A percentile compares a stretch with the other conserved stretches of the same genome.
These are phyloP conservation scores for Boletus eberwhitei DNA, from an alignment of 768 basidiomycete genomes.

Conservation along the genomic window DNA sequence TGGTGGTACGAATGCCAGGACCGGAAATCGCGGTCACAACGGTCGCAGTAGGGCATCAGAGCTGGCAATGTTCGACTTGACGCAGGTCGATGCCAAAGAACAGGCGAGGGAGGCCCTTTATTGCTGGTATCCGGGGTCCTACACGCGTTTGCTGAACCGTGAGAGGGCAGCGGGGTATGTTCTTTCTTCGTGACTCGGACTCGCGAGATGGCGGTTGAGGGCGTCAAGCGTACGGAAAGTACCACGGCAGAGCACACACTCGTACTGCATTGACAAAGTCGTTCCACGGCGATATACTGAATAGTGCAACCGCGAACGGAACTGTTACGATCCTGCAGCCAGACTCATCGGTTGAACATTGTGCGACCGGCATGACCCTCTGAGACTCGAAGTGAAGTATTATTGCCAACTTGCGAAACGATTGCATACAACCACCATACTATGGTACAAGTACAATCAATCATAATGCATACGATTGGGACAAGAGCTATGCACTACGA, in stretches of 20 bases:
- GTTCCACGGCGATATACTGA: too few relatives aligned
- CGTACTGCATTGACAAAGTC: too few relatives aligned
- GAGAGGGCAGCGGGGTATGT: conserved; percentile 56
- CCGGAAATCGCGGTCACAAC: conserved; percentile 39
- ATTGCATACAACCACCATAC: conserved; percentile 42
- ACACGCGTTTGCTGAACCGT: conserved; percentile 32
- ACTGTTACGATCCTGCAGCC: conserved; percentile 37
- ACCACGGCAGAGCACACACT: conserved; percentile 60
- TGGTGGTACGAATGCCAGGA: conserved; percentile 27
- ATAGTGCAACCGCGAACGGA: too few relatives aligned
- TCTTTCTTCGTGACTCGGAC: conserved; percentile 53
- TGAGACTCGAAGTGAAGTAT: conserved; percentile 60
- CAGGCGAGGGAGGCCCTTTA: not conserved
- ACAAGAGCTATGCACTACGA: too few relatives aligned
- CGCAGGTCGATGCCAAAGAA: too few relatives aligned
- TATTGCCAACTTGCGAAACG: conserved; percentile 57
- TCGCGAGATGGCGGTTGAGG: conserved; percentile 63
- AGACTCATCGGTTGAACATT: conserved; percentile 36
- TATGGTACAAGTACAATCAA: conserved; percentile 25
- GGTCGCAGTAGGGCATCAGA: conserved; percentile 35
- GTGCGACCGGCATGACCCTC: conserved; percentile 47
- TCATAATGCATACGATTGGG: too few relatives aligned
- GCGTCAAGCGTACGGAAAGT: conserved; percentile 37
- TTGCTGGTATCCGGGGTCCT: conserved; percentile 22
- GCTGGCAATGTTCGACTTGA: not conserved